Conservation (phyloP, 2,329 filamentous ascomycete genomes). For the Penicillium verrucosum region DNA sequence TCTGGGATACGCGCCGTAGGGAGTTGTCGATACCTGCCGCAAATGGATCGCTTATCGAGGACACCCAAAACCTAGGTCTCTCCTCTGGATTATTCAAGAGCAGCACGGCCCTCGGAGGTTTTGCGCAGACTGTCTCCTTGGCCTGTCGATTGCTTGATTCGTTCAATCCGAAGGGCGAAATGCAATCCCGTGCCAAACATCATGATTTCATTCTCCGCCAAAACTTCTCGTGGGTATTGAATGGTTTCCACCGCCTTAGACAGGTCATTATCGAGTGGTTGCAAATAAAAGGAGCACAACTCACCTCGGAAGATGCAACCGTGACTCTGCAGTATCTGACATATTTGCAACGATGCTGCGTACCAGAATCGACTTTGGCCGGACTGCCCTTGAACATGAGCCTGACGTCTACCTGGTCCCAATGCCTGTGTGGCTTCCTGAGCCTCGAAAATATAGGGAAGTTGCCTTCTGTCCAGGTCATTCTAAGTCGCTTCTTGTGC, state of each 20-base stretch:
- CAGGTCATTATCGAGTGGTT: conserved; percentile 30
- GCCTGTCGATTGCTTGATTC: conserved; percentile 32
- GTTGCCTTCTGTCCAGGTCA: conserved; percentile 29
- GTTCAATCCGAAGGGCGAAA: conserved; percentile 20
- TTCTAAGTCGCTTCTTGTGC: conserved; percentile 30
- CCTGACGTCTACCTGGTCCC: conserved; percentile 29
- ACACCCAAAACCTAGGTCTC: conserved; percentile 33
- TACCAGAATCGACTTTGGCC: conserved; percentile 19
- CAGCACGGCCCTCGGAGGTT: conserved; percentile 27
- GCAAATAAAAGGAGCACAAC: conserved; percentile 14
- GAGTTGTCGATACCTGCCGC: conserved; percentile 27
- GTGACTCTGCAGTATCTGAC: conserved; percentile 29
- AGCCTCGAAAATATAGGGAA: conserved; percentile 21
- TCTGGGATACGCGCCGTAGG: conserved; percentile 3
- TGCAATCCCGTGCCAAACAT: conserved; percentile 12
- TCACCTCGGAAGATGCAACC: conserved; percentile 18
- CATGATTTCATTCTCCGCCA: conserved; percentile 28
- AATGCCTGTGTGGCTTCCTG: conserved; percentile 33
- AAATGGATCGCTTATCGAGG: conserved; percentile 26
- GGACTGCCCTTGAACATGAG: conserved; percentile 24
- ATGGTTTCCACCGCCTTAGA: conserved; percentile 36
- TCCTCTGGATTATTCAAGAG: conserved; percentile 28
- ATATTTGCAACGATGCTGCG: conserved; percentile 22
- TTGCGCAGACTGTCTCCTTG: conserved; percentile 24
- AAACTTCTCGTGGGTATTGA: conserved; percentile 34